These are phyloP conservation scores for Rhododendron henanense DNA, from an alignment of 148 eudicot species.

Conservation along the genomic window DNA sequence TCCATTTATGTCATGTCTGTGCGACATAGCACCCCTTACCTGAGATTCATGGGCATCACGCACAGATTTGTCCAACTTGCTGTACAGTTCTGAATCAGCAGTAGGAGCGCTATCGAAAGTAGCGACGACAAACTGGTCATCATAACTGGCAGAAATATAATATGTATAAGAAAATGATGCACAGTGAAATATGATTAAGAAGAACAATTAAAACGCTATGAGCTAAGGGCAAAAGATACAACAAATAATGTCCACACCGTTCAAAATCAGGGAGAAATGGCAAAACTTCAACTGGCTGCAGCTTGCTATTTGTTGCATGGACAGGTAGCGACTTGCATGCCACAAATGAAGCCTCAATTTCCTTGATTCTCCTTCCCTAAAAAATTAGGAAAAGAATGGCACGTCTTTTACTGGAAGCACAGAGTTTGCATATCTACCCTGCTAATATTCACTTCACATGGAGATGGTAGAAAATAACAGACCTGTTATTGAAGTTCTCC, in stretches of 20 bases:
- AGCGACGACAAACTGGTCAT: slow-evolving; percentile 64
- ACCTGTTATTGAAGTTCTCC: slow-evolving; percentile 70
- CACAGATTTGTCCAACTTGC: slow-evolving; percentile 51
- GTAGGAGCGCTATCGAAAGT: slow-evolving; percentile 93
- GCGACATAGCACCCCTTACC: slow-evolving; percentile 28
- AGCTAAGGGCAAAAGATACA: not conserved
- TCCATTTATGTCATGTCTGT: not conserved
- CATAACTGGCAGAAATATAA: slow-evolving; percentile 45
- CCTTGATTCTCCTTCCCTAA: slow-evolving; percentile 83
- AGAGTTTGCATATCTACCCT: not conserved
- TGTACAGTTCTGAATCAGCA: slow-evolving; percentile 74
- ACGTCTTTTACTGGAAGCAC: not conserved
- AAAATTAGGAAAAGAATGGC: slow-evolving; percentile 3
- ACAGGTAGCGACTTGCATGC: slow-evolving; percentile 81
- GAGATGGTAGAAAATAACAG: slow-evolving; percentile 17
- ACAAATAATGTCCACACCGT: slow-evolving; percentile 43
- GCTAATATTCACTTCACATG: not conserved
- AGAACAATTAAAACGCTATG: not conserved
- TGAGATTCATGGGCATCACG: slow-evolving; percentile 66
- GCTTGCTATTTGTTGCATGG: slow-evolving; percentile 66
- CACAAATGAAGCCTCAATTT: slow-evolving; percentile 79
- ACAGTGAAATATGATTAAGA: not conserved
- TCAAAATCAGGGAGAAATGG: slow-evolving; percentile 88
- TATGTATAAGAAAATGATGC: not conserved
- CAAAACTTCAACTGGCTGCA: slow-evolving; percentile 76